Evolutionary conservation across 192 early-diverging fungal species (phyloP).

Genomic region (Linnemannia elongata): DNA sequence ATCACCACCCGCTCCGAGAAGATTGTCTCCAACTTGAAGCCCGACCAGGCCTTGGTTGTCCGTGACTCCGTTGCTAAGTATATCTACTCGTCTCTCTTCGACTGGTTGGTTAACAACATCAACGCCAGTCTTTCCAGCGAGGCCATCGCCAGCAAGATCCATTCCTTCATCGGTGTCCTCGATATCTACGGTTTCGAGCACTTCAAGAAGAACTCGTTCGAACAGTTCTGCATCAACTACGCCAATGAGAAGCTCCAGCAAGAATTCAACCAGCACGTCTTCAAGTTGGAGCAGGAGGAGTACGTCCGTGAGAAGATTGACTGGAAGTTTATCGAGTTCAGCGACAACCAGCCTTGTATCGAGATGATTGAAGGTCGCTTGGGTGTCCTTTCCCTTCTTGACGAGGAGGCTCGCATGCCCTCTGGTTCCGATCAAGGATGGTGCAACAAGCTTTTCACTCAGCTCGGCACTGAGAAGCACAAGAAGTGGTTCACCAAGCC

Average conservation of each 20-base stretch:
- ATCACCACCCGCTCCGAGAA: constrained; percentile 93
- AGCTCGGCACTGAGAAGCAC: constrained; percentile 76
- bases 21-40: constrained; percentile 86
- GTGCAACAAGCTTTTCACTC: constrained; percentile 91
- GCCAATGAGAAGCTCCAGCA: constrained; percentile 99
- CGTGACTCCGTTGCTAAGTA: constrained; percentile 97
- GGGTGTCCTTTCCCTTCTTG: constrained; percentile 93
- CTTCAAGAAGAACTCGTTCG: constrained; percentile 99
- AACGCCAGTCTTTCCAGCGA: constrained; percentile 86
- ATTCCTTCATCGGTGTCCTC: constrained; percentile 94
- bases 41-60: constrained; percentile 80
- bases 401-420: constrained; percentile 89
- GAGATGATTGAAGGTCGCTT: constrained; percentile 97
- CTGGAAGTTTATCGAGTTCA: constrained; percentile 99
- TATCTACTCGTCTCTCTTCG: constrained; percentile 95
- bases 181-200: constrained; percentile 99
- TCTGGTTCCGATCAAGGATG: constrained; percentile 88
- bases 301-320: constrained; percentile 96
- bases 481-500: constrained; percentile 92
- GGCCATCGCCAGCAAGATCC: constrained; percentile 55
- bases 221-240: constrained; percentile 99
- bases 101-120: constrained; percentile 94
- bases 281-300: constrained; percentile 99
- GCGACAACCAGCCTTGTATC: constrained; percentile 98
- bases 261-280: constrained; percentile 98